These are phyloP conservation scores for Acrocalymma vagum DNA, from an alignment of 2,329 filamentous ascomycete species.

Conservation along the genomic window DNA sequence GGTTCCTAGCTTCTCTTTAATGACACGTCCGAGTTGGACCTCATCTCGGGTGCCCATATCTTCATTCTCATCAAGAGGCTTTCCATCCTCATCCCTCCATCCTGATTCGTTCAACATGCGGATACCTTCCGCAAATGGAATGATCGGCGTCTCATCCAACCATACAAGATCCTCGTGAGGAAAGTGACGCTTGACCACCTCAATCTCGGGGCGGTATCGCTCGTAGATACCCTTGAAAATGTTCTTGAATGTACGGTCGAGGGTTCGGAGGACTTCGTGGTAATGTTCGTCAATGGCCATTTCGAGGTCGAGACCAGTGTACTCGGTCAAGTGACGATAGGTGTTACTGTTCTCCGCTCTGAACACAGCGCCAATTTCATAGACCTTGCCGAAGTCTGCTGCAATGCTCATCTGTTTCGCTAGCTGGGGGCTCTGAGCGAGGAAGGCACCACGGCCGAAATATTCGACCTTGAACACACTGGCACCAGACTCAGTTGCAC, in stretches of 20 bases:
- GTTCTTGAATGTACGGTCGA: conserved; percentile 82
- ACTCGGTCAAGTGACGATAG: conserved; percentile 92
- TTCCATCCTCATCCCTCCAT: conserved; percentile 80
- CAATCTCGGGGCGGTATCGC: conserved; percentile 75
- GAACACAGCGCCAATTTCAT: conserved; percentile 90
- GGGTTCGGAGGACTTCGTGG: conserved; percentile 80
- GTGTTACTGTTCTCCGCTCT: conserved; percentile 96
- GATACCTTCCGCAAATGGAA: conserved; percentile 82
- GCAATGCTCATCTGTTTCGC: conserved; percentile 94
- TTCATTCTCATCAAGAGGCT: conserved; percentile 73
- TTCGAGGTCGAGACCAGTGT: conserved; percentile 90
- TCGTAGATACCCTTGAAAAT: conserved; percentile 78
- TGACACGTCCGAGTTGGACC: conserved; percentile 81
- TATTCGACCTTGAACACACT: conserved; percentile 94
- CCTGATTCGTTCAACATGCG: conserved; percentile 81
- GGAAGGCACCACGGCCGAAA: conserved; percentile 84
- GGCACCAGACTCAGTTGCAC: conserved; percentile 88
- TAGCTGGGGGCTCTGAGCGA: conserved; percentile 90
- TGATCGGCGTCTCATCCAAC: conserved; percentile 83
- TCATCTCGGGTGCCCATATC: conserved; percentile 88
- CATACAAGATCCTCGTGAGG: conserved; percentile 87
- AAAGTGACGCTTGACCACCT: conserved; percentile 82
- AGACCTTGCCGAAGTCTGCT: conserved; percentile 87
- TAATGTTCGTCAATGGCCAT: conserved; percentile 92
- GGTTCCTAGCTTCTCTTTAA: conserved; percentile 86